Conservation (phyloP, 371 early-diverging fungal species). For the Mortierella sp. region DNA sequence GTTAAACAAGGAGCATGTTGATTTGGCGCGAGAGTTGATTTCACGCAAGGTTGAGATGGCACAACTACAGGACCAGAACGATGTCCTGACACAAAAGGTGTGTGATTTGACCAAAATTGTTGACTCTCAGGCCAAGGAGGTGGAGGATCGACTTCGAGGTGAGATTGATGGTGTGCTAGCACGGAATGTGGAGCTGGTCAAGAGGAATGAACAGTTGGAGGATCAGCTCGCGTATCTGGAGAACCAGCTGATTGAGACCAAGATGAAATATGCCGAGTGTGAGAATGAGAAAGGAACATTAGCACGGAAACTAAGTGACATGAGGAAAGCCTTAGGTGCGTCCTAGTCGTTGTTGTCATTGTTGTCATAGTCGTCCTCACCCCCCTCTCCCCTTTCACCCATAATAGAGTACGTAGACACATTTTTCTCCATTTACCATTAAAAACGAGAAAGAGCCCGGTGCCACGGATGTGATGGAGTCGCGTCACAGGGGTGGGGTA, state of each 20-base stretch:
- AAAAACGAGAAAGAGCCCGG: too few relatives aligned
- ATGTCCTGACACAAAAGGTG: slow-evolving; percentile 70
- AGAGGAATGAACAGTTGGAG: slow-evolving; percentile 77
- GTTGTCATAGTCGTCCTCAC: too few relatives aligned
- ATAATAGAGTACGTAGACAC: too few relatives aligned
- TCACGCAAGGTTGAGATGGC: slow-evolving; percentile 71
- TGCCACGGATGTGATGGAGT: too few relatives aligned
- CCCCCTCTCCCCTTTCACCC: too few relatives aligned
- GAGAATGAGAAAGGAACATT: slow-evolving; percentile 78
- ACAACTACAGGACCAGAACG: slow-evolving; percentile 67
- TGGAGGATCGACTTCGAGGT: slow-evolving; percentile 74
- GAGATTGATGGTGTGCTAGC: slow-evolving; percentile 84
- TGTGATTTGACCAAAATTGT: slow-evolving; percentile 66
- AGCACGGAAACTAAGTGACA: slow-evolving; percentile 66
- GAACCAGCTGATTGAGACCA: slow-evolving; percentile 75
- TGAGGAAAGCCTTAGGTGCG: slow-evolving; percentile 54
- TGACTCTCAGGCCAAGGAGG: slow-evolving; percentile 67
- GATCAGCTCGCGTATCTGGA: slow-evolving; percentile 81
- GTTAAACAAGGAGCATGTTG: slow-evolving; percentile 78
- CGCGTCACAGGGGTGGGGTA: too few relatives aligned
- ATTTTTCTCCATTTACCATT: too few relatives aligned
- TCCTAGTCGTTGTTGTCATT: slow-evolving; percentile 12
- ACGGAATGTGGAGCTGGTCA: slow-evolving; percentile 83
- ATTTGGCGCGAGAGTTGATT: slow-evolving; percentile 66
- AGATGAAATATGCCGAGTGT: slow-evolving; percentile 77